These are phyloP conservation scores for Perilla frutescens DNA, from an alignment of 257 asterid genomes.

Conservation along the genomic window DNA sequence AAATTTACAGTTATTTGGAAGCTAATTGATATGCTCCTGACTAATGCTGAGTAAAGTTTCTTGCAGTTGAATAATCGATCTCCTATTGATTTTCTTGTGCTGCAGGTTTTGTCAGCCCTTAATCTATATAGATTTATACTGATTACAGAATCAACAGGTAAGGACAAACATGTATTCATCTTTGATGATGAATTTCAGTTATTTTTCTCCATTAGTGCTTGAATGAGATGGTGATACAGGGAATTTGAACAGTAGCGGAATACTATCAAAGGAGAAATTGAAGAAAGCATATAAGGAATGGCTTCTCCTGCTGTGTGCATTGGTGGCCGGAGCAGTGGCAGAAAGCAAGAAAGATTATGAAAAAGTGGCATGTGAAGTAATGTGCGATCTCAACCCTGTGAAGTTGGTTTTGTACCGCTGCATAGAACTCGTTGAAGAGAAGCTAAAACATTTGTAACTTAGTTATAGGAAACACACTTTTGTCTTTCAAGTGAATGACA, in stretches of 20 bases:
- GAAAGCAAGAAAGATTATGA: conserved; percentile 45
- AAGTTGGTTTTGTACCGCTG: conserved; percentile 80
- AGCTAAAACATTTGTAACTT: conserved; percentile 41
- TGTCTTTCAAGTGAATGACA: background rate
- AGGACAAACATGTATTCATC: background rate
- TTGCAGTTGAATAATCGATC: background rate
- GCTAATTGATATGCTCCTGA: conserved; percentile 3
- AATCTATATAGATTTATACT: conserved; percentile 79
- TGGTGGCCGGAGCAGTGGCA: conserved; percentile 53
- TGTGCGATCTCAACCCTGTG: conserved; percentile 74
- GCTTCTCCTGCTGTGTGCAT: conserved; percentile 81
- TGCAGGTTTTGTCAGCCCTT: conserved; percentile 90
- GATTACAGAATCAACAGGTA: conserved; percentile 80
- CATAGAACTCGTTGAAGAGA: conserved; percentile 76
- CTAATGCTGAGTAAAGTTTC: conserved; percentile 23
- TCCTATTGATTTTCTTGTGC: conserved; percentile 26
- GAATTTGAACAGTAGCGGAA: conserved; percentile 64
- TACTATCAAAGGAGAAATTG: conserved; percentile 59
- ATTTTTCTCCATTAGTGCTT: background rate
- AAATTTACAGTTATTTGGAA: background rate
- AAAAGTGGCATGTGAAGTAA: conserved; percentile 18
- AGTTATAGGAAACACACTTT: background rate
- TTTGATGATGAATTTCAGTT: background rate
- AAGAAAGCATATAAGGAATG: conserved; percentile 64
- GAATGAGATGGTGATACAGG: conserved; percentile 52